Percentiles rank a stretch among this genome's conserved stretches.
Evolutionary conservation across 1,284 basidiomycete genomes (phyloP).

Genomic region (Sporisorium exsertum): DNA sequence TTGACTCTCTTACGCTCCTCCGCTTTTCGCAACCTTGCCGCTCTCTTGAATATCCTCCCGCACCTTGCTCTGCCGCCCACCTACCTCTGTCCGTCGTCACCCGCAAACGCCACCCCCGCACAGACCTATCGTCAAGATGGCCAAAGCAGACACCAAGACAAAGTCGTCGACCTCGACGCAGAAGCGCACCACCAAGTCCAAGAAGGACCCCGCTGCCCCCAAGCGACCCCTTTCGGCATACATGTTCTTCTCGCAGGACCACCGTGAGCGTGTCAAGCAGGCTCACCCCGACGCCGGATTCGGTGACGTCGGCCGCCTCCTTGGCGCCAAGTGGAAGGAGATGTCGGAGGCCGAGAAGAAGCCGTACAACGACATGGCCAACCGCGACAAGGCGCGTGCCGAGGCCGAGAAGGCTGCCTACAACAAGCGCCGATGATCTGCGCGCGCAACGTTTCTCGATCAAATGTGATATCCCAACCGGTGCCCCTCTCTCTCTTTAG

Average conservation of each 20-base stretch:
- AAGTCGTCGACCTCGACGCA: constrained; percentile 55
- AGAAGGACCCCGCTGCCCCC: constrained; percentile 79
- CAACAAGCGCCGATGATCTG: constrained; percentile 51
- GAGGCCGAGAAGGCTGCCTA: constrained; percentile 83
- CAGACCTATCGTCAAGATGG: constrained; percentile 51
- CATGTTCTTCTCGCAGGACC: constrained; percentile 98
- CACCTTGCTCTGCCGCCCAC: neutral
- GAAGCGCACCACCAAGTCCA: constrained; percentile 61
- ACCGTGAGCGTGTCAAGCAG: constrained; percentile 91
- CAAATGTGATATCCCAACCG: constrained; percentile 28
- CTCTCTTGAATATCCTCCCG: neutral
- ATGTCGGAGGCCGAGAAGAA: constrained; percentile 85
- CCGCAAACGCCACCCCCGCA: neutral
- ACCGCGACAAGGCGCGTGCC: constrained; percentile 84
- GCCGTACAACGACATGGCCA: constrained; percentile 91
- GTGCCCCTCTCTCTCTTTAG: neutral
- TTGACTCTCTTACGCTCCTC: constrained; percentile 4
- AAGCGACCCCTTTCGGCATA: constrained; percentile 93
- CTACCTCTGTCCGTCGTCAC: neutral
- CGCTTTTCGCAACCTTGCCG: neutral
- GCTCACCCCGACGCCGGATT: constrained; percentile 95
- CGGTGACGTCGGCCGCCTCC: constrained; percentile 89
- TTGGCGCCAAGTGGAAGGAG: constrained; percentile 91
- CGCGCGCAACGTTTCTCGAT: neutral
- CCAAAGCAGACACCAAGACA: constrained; percentile 61